Evolutionary conservation across 2,329 filamentous ascomycete genomes (phyloP).

Genomic region (Verticillium dahliae): DNA sequence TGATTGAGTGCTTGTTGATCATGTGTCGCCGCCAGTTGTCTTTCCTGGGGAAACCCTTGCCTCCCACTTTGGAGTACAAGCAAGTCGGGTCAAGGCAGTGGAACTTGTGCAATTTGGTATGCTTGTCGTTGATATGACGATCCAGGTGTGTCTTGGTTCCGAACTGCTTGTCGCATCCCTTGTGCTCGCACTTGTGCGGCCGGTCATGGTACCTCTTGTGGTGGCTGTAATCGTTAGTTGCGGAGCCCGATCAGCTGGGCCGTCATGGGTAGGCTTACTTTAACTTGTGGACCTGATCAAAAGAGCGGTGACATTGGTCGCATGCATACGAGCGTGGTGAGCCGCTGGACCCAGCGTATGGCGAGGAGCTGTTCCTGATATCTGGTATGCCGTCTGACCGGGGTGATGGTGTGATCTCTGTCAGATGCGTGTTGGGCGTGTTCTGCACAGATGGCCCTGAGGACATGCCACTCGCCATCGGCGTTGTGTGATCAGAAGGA

Average conservation of each 20-base stretch:
- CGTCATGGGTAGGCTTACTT: slow-evolving; percentile 34
- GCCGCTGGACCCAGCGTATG: slow-evolving; percentile 12
- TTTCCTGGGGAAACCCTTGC: slow-evolving; percentile 54
- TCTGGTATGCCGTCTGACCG: slow-evolving; percentile 28
- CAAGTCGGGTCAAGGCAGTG: slow-evolving; percentile 50
- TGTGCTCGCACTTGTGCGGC: slow-evolving; percentile 49
- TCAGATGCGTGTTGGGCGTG: slow-evolving; percentile 40
- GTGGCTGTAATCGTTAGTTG: slow-evolving; percentile 30
- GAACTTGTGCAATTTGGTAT: slow-evolving; percentile 53
- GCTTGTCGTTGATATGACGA: slow-evolving; percentile 56
- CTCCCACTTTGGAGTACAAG: slow-evolving; percentile 48
- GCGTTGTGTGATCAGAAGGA: slow-evolving; percentile 35
- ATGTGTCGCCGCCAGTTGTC: slow-evolving; percentile 60
- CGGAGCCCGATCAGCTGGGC: neutral
- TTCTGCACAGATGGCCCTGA: slow-evolving; percentile 34
- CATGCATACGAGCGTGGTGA: slow-evolving; percentile 27
- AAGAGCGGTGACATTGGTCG: slow-evolving; percentile 36
- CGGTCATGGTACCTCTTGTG: slow-evolving; percentile 56
- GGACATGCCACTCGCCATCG: slow-evolving; percentile 28
- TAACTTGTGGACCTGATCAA: slow-evolving; percentile 54
- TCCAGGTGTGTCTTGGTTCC: slow-evolving; percentile 57
- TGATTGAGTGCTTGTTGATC: slow-evolving; percentile 49
- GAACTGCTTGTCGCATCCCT: slow-evolving; percentile 47
- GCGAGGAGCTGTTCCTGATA: slow-evolving; percentile 29
- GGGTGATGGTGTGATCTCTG: slow-evolving; percentile 32